Evolutionary conservation across 805 yeast genomes (phyloP), one percentile per base, ranked within the genome.

Genomic region (Schizosaccharomyces japonicus): DNA sequence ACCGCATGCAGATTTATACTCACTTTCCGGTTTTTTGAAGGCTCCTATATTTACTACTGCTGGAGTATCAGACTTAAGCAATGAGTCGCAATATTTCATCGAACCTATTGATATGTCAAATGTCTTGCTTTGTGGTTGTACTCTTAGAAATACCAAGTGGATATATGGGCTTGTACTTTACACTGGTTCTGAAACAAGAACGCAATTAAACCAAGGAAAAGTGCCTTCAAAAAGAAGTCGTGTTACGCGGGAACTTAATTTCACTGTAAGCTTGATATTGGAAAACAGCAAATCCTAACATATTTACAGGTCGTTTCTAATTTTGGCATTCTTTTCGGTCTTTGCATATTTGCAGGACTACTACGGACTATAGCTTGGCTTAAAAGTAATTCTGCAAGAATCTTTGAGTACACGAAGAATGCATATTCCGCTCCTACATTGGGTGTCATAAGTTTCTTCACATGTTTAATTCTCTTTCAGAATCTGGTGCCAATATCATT

Each of bases 401-500:
- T 55, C 53, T 80, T 73, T 56, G 90, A 80, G 52, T 73, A 66
- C 51, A 72, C 72, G 30, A 70, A 80, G 1, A 67, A 67, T 54
- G 78, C 74, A 1, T 67, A 71, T 2, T 61, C 72, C 3, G 64
- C 87, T 0, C 72, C 82, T 0, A 67, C 68, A 5, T 76, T 74
- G 53, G 92, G 85, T 47, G 58, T 75, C 5, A 69, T 79, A 44
- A 68, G 74, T 13, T 80, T 79, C 57, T 76, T 76, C 60, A 87
- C 80, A 28, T 74, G 77, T 1, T 65, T 80, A 53, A 78, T 80
- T 57, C 65, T 80, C 54, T 76, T 79, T 58, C 90, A 80, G 62
- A 69, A 81, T 2, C 65, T 80, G 61, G 82, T 80, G 39, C 92
- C 92, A 7, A 79, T 80, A 53, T 80, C 92, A 3, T 68, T 80